Percentiles rank a stretch among this genome's conserved stretches.
These are phyloP conservation scores for Ramaria rubella DNA, from an alignment of 768 basidiomycete species.

Conservation along the genomic window DNA sequence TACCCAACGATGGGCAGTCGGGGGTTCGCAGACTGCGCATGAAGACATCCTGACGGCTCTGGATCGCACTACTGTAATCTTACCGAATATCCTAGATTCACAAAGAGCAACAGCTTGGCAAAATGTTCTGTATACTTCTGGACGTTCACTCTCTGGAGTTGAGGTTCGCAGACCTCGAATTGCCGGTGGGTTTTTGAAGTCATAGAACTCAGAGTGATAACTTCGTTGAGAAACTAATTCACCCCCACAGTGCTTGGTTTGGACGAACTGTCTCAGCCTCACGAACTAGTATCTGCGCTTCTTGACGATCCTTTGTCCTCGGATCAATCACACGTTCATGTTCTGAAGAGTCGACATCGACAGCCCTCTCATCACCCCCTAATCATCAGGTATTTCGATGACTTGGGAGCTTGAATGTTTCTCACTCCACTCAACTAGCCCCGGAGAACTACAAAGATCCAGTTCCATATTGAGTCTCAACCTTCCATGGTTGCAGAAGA, in stretches of 20 bases:
- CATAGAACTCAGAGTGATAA: slow-evolving; percentile 5
- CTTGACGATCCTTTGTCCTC: slow-evolving; percentile 64
- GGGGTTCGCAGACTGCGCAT: neutral
- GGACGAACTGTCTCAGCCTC: slow-evolving; percentile 47
- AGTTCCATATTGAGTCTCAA: neutral
- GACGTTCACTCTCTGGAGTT: slow-evolving; percentile 9
- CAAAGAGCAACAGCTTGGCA: neutral
- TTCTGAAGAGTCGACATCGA: neutral
- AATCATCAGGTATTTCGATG: neutral
- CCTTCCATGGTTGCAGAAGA: neutral
- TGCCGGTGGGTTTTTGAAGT: slow-evolving; percentile 38
- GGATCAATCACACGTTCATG: slow-evolving; percentile 28
- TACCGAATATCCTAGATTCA: neutral
- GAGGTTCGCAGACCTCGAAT: slow-evolving; percentile 36
- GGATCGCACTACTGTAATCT: neutral
- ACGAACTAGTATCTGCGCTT: slow-evolving; percentile 61
- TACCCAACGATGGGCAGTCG: neutral
- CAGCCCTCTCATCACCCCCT: neutral
- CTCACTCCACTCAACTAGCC: neutral
- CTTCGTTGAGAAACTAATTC: neutral
- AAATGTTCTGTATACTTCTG: neutral
- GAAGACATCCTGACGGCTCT: neutral
- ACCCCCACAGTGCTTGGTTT: slow-evolving; percentile 47
- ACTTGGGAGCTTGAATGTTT: neutral
- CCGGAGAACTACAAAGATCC: neutral